These are phyloP conservation scores for Stemphylium beticola DNA, from an alignment of 2,329 filamentous ascomycete species.

Conservation along the genomic window DNA sequence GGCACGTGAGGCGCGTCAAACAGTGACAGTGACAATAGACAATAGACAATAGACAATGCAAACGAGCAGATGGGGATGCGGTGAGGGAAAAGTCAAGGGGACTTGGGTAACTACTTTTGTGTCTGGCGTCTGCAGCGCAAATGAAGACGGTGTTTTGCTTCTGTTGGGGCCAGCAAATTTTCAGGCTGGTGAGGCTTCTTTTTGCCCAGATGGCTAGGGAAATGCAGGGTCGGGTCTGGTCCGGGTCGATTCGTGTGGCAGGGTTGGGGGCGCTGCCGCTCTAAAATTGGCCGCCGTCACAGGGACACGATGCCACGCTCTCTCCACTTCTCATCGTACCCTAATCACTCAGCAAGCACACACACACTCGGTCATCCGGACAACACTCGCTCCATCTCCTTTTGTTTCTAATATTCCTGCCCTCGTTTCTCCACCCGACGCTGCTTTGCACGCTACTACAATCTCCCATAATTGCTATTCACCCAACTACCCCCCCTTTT, in stretches of 20 bases:
- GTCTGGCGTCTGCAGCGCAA: too few relatives aligned
- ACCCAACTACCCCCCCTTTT: constrained; percentile 17
- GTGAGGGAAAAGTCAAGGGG: too few relatives aligned
- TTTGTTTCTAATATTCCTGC: neutral
- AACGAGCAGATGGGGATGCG: too few relatives aligned
- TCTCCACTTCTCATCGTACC: constrained; percentile 3
- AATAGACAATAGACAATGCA: too few relatives aligned
- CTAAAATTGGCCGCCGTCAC: constrained; percentile 4
- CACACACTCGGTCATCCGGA: constrained; percentile 2
- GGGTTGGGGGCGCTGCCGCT: neutral
- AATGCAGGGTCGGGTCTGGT: constrained; percentile 8
- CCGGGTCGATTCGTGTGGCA: neutral
- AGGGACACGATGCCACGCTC: constrained; percentile 1
- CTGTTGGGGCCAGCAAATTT: constrained; percentile 21
- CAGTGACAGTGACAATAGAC: neutral
- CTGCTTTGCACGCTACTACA: neutral
- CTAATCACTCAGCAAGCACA: neutral
- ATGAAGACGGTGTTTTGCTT: neutral
- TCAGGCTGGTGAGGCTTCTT: constrained; percentile 1
- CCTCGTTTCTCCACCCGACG: constrained; percentile 2
- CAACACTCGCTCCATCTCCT: constrained; percentile 11
- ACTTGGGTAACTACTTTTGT: too few relatives aligned
- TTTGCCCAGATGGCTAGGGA: neutral
- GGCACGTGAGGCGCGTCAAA: neutral
- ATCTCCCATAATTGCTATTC: constrained; percentile 1